A percentile compares a stretch with the other conserved stretches of the same genome.
Evolutionary conservation across 1,139 yeast genomes (phyloP).

Genomic region (Kluyveromyces sp.): DNA sequence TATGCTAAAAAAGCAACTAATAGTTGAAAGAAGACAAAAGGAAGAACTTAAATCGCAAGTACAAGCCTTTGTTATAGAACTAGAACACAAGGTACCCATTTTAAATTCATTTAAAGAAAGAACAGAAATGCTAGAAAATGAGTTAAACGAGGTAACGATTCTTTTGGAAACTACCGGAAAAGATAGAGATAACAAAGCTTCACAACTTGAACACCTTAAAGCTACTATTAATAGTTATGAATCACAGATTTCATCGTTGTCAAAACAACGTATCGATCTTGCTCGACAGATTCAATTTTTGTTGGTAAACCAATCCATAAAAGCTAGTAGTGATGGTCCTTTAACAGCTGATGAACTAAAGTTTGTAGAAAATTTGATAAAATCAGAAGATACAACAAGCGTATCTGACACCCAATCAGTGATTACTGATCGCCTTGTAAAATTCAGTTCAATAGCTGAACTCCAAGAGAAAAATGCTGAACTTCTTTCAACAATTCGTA

Average conservation of each 20-base stretch:
- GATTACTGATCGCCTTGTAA: slow-evolving; percentile 65
- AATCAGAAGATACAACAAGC: slow-evolving; percentile 25
- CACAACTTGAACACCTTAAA: slow-evolving; percentile 19
- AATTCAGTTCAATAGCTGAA: slow-evolving; percentile 59
- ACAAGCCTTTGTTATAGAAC: slow-evolving; percentile 62
- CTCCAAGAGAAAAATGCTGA: slow-evolving; percentile 70
- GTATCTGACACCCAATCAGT: slow-evolving; percentile 63
- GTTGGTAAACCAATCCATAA: slow-evolving; percentile 56
- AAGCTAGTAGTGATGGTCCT: slow-evolving; percentile 46
- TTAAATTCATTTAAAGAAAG: slow-evolving; percentile 60
- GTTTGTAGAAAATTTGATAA: slow-evolving; percentile 34
- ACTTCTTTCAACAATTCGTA: slow-evolving; percentile 57
- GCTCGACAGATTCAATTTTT: slow-evolving; percentile 74
- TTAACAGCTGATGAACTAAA: slow-evolving; percentile 50
- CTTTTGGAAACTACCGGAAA: slow-evolving; percentile 40
- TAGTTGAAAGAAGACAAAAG: slow-evolving; percentile 65
- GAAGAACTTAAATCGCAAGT: slow-evolving; percentile 63
- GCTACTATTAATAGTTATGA: slow-evolving; percentile 33
- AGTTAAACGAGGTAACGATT: slow-evolving; percentile 44
- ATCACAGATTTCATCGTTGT: slow-evolving; percentile 37
- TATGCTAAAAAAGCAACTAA: slow-evolving; percentile 56
- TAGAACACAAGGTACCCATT: slow-evolving; percentile 75
- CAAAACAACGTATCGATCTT: slow-evolving; percentile 58
- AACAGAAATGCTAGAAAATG: slow-evolving; percentile 40
- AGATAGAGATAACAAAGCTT: slow-evolving; percentile 34